phyloP scores from a whole-genome alignment of 345 rosid genomes.

The Lumnitzera racemosa region DNA sequence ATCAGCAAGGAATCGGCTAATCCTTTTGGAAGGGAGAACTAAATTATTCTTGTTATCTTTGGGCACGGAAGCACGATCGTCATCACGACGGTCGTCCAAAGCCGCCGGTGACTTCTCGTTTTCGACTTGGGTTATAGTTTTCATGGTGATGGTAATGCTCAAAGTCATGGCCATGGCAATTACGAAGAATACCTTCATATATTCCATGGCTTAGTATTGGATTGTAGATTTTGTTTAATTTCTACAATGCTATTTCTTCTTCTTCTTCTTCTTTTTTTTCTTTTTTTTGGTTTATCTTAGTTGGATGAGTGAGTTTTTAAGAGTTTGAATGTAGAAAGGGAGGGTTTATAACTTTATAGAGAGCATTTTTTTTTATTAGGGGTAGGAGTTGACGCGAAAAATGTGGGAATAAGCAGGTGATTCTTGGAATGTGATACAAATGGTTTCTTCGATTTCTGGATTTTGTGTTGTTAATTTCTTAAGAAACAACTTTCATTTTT shows the following conservation, averaged over 20 bases:
- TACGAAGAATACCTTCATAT: conserved; percentile 28
- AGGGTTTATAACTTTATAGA: background rate
- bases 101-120: conserved; percentile 3
- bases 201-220: conserved; percentile 27
- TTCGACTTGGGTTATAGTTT: conserved; percentile 2
- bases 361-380: background rate
- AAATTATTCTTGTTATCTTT: background rate
- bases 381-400: conserved; percentile 54
- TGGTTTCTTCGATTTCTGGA: conserved; percentile 20
- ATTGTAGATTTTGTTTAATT: background rate
- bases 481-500: too few species aligned
- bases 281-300: background rate
- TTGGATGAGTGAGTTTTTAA: background rate
- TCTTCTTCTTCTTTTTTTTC: too few species aligned
- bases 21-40: conserved; percentile 23
- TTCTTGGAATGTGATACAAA: conserved; percentile 23
- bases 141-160: conserved; percentile 29
- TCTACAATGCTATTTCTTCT: background rate
- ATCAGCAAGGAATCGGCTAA: conserved; percentile 50
- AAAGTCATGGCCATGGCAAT: conserved; percentile 39
- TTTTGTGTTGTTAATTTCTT: too few species aligned
- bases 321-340: background rate
- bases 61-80: background rate
- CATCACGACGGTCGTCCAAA: too few species aligned
- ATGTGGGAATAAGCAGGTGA: conserved; percentile 26